Percentiles rank a stretch among this genome's conserved stretches.
These are phyloP conservation scores for Ganoderma lingzhi DNA, from an alignment of 1,284 basidiomycete genomes.

Conservation along the genomic window DNA sequence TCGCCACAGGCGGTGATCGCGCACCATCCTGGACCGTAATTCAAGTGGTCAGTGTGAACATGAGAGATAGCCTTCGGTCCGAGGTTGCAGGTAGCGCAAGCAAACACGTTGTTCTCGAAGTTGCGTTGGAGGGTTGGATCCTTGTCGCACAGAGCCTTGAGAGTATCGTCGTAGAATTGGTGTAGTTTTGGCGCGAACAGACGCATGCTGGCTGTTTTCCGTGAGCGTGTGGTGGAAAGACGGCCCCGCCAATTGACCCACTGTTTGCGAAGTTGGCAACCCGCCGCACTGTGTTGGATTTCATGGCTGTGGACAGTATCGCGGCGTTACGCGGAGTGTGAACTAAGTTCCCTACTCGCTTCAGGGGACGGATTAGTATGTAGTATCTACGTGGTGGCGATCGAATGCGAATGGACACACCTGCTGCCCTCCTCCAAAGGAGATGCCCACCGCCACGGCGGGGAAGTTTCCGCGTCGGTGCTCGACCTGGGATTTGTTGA, in stretches of 20 bases:
- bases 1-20: conserved; percentile 1
- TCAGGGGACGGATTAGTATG: too few species aligned
- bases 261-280: neutral
- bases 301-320: neutral
- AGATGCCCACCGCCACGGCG: neutral
- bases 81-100: neutral
- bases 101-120: conserved; percentile 1
- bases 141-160: neutral
- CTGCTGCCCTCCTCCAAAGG: neutral
- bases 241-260: neutral
- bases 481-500: neutral
- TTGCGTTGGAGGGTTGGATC: neutral
- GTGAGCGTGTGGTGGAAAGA: too few species aligned
- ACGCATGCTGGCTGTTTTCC: neutral
- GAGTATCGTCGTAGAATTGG: neutral
- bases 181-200: neutral
- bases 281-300: neutral
- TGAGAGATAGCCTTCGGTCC: neutral
- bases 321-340: neutral
- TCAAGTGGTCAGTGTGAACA: conserved; percentile 7
- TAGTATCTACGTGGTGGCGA: too few species aligned
- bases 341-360: neutral
- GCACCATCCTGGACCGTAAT: neutral
- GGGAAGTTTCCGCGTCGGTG: neutral
- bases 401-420: neutral